Evolutionary conservation across 2,329 filamentous ascomycete genomes (phyloP).

Genomic region (Elsinoe arachidis): DNA sequence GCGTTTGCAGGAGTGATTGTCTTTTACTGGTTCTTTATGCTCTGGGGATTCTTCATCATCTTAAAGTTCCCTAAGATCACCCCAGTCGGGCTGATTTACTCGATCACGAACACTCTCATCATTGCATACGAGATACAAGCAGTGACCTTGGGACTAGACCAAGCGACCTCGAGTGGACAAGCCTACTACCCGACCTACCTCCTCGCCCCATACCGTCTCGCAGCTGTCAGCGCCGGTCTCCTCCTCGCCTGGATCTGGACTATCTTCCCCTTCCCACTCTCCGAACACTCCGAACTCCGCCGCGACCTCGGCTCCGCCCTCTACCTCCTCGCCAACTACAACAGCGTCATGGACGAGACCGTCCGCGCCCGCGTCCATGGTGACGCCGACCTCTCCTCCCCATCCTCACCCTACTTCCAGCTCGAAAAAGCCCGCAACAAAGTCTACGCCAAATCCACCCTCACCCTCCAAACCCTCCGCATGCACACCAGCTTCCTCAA

Average conservation of each 20-base stretch:
- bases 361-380: conserved; percentile 52
- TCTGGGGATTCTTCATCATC: conserved; percentile 57
- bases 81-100: conserved; percentile 54
- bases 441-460: conserved; percentile 59
- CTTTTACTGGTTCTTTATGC: conserved; percentile 59
- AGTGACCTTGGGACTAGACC: conserved; percentile 50
- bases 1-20: conserved; percentile 57
- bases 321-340: conserved; percentile 67
- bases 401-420: conserved; percentile 44
- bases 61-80: conserved; percentile 58
- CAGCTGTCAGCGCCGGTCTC: conserved; percentile 57
- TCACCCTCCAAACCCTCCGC: conserved; percentile 54
- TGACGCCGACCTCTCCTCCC: conserved; percentile 43
- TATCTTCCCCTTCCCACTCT: conserved; percentile 64
- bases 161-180: conserved; percentile 54
- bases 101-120: conserved; percentile 46
- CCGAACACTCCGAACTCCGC: conserved; percentile 61
- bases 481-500: conserved; percentile 56
- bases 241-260: conserved; percentile 70
- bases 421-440: conserved; percentile 51
- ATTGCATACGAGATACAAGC: conserved; percentile 63
- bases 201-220: conserved; percentile 63
- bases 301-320: conserved; percentile 60
- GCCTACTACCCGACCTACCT: conserved; percentile 60
- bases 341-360: conserved; percentile 62